A percentile compares a stretch with the other conserved stretches of the same genome.
Conservation (phyloP, 306 rosid genomes). For the Pyrus communis region DNA sequence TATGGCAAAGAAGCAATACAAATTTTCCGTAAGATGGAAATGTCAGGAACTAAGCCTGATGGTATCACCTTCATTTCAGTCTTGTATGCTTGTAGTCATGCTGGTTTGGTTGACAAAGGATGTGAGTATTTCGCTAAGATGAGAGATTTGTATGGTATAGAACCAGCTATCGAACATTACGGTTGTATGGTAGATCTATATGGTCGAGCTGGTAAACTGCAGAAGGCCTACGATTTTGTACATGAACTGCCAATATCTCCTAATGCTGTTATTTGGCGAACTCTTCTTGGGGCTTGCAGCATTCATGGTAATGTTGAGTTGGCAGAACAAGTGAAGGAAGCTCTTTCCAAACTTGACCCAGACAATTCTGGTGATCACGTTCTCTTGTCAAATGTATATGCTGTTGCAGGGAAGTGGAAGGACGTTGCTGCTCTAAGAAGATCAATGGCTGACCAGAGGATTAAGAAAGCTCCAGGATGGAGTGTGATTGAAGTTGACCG, state of each 20-base stretch:
- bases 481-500: constrained; percentile 75
- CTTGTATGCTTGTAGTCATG: constrained; percentile 74
- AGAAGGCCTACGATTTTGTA: constrained; percentile 59
- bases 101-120: constrained; percentile 65
- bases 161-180: constrained; percentile 66
- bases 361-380: constrained; percentile 65
- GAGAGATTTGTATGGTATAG: constrained; percentile 44
- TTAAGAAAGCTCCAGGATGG: constrained; percentile 69
- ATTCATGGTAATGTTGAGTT: constrained; percentile 65
- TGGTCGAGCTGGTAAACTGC: constrained; percentile 71
- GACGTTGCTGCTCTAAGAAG: constrained; percentile 63
- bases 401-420: constrained; percentile 72
- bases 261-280: constrained; percentile 72
- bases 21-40: constrained; percentile 61
- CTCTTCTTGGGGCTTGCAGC: constrained; percentile 91
- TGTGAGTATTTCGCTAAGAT: constrained; percentile 52
- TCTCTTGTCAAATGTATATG: constrained; percentile 73
- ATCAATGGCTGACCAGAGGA: constrained; percentile 50
- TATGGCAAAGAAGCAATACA: constrained; percentile 60
- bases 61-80: constrained; percentile 68
- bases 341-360: constrained; percentile 67
- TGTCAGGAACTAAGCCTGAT: constrained; percentile 49
- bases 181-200: constrained; percentile 90
- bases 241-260: constrained; percentile 63
- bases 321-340: constrained; percentile 63